Percentiles rank a stretch among this genome's conserved stretches.
These are phyloP conservation scores for Podila horticola DNA, from an alignment of 192 early-diverging fungal species.

Conservation along the genomic window DNA sequence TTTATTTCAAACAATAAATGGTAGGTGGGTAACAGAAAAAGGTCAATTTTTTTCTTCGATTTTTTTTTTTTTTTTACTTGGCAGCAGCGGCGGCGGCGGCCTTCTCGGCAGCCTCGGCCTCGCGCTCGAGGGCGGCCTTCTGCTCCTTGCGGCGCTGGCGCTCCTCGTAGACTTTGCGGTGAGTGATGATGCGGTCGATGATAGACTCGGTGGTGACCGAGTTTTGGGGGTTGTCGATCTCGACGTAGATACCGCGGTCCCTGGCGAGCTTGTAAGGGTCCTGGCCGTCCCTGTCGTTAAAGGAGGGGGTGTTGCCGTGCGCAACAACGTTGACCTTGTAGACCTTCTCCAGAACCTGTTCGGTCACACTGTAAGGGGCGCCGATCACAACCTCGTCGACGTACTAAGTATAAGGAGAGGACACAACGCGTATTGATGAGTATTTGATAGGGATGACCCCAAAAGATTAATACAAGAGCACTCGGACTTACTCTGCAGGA, in stretches of 20 bases:
- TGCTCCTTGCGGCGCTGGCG: conserved; percentile 80
- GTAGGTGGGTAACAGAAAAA: not conserved
- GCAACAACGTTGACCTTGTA: conserved; percentile 87
- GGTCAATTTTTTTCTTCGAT: not conserved
- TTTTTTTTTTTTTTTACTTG: not conserved
- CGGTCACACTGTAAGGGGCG: conserved; percentile 88
- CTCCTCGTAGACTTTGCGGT: conserved; percentile 83
- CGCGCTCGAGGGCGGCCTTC: conserved; percentile 73
- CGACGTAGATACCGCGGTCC: conserved; percentile 77
- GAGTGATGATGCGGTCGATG: conserved; percentile 89
- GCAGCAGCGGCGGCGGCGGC: conserved; percentile 42
- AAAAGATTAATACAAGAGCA: not conserved
- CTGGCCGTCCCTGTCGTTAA: conserved; percentile 75
- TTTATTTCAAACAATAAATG: not conserved
- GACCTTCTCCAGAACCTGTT: conserved; percentile 87
- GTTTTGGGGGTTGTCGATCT: conserved; percentile 81
- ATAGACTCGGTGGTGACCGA: conserved; percentile 87
- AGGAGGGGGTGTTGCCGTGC: conserved; percentile 75
- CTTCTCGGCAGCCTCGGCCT: conserved; percentile 72
- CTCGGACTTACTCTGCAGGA: conserved; percentile 81
- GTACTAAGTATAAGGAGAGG: conserved; percentile 56
- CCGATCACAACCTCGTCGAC: conserved; percentile 96
- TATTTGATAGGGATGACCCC: too few species aligned
- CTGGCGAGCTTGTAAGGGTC: conserved; percentile 91
- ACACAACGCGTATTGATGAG: not conserved